Percentiles rank a stretch among this genome's conserved stretches.
Evolutionary conservation across 805 yeast genomes (phyloP).

Genomic region (Kodamaea kaohsiungensis): DNA sequence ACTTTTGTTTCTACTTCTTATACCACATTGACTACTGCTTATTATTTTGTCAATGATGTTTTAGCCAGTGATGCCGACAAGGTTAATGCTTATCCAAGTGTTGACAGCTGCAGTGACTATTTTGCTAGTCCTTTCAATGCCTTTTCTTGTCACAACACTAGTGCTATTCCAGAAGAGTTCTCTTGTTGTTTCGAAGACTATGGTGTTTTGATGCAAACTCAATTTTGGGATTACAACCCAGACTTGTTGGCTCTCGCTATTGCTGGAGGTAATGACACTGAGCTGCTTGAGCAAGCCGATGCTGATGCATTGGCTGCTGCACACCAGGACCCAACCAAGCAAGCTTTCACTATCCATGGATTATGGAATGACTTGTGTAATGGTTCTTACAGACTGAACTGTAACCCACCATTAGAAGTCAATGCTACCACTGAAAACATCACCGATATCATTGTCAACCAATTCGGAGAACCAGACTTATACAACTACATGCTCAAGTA

Average conservation of each 20-base stretch:
- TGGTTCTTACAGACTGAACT: conserved; percentile 39
- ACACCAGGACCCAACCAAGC: conserved; percentile 17
- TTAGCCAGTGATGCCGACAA: conserved; percentile 12
- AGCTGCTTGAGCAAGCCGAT: conserved; percentile 6
- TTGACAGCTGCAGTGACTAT: conserved; percentile 17
- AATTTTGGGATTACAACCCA: conserved; percentile 42
- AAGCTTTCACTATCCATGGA: conserved; percentile 45
- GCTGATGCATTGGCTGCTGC: conserved; percentile 7
- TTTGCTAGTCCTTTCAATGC: conserved; percentile 14
- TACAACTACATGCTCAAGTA: conserved; percentile 27
- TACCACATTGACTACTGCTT: conserved; percentile 9
- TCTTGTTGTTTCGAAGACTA: conserved; percentile 43
- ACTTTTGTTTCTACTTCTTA: conserved; percentile 11
- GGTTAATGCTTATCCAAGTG: conserved; percentile 13
- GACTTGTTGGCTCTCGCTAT: conserved; percentile 13
- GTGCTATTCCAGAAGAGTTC: conserved; percentile 43
- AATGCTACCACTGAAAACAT: conserved; percentile 25
- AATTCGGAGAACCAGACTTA: conserved; percentile 28
- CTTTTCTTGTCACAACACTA: conserved; percentile 22
- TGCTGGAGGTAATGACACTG: conserved; percentile 15
- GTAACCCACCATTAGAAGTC: conserved; percentile 33
- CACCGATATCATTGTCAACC: conserved; percentile 25
- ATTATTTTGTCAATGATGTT: conserved; percentile 13
- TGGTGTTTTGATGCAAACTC: conserved; percentile 43
- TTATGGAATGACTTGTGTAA: conserved; percentile 47